These are phyloP conservation scores for Naganishia liquefaciens DNA, from an alignment of 1,284 basidiomycete genomes.

Conservation along the genomic window DNA sequence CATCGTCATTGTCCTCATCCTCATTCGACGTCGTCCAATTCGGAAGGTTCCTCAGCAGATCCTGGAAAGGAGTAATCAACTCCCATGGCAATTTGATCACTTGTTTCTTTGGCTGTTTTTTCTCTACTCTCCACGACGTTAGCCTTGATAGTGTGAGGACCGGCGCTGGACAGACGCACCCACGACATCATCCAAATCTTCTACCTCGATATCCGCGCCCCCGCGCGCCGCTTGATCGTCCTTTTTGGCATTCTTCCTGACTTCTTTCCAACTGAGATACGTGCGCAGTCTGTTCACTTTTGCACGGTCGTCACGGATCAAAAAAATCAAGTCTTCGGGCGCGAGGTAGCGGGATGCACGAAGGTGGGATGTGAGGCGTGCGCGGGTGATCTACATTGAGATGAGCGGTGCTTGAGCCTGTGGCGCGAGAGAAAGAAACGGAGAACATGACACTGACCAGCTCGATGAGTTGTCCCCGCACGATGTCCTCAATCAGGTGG, in stretches of 20 bases:
- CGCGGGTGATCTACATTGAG: conserved; percentile 75
- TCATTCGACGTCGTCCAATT: conserved; percentile 57
- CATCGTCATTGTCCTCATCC: conserved; percentile 88
- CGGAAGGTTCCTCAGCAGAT: conserved; percentile 63
- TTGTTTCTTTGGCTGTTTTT: conserved; percentile 76
- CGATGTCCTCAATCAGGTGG: conserved; percentile 90
- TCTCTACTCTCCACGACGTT: conserved; percentile 56
- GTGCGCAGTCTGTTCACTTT: conserved; percentile 91
- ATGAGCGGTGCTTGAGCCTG: neutral
- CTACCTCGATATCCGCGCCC: conserved; percentile 61
- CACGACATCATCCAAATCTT: conserved; percentile 37
- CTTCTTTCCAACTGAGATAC: conserved; percentile 98
- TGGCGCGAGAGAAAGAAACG: neutral
- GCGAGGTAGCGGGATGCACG: conserved; percentile 81
- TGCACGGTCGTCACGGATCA: conserved; percentile 89
- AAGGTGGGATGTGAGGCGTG: conserved; percentile 75
- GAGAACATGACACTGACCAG: conserved; percentile 62
- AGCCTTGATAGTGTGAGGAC: neutral
- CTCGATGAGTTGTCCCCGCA: conserved; percentile 89
- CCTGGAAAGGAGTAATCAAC: conserved; percentile 84
- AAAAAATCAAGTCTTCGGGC: conserved; percentile 93
- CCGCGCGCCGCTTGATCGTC: conserved; percentile 50
- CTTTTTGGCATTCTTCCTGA: conserved; percentile 92
- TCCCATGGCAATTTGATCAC: conserved; percentile 98
- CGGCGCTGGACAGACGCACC: conserved; percentile 33